Evolutionary conservation across 2,329 filamentous ascomycete genomes (phyloP).

Genomic region (Ceratocystis diversiconidia): DNA sequence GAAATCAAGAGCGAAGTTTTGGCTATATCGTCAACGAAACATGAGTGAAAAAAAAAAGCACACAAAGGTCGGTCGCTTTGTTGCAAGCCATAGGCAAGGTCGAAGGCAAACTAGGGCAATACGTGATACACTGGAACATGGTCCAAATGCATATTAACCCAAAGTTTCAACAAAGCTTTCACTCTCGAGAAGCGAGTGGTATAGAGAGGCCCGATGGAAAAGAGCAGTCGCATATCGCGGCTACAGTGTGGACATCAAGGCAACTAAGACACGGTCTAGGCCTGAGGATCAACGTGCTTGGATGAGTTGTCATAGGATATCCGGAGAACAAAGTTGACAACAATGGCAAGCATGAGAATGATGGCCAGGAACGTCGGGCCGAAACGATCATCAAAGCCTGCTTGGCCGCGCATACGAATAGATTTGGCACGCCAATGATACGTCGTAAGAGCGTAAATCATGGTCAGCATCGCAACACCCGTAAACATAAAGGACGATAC

Average conservation of each 20-base stretch:
- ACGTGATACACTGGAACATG: background rate
- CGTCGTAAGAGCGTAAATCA: constrained; percentile 87
- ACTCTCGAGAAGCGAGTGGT: background rate
- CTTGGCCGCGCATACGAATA: constrained; percentile 80
- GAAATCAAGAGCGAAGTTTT: background rate
- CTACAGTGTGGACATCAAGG: background rate
- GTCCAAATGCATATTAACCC: background rate
- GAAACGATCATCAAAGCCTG: constrained; percentile 91
- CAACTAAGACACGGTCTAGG: background rate
- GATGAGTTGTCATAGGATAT: constrained; percentile 33
- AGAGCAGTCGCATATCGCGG: background rate
- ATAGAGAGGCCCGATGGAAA: background rate
- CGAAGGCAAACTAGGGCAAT: background rate
- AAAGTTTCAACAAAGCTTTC: background rate
- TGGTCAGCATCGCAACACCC: constrained; percentile 80
- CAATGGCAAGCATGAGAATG: constrained; percentile 72
- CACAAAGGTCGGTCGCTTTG: background rate
- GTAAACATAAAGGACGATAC: constrained; percentile 93
- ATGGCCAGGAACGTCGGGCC: constrained; percentile 84
- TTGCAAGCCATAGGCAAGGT: background rate
- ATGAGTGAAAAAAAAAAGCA: background rate
- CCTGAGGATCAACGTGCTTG: constrained; percentile 8
- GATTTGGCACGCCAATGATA: constrained; percentile 96
- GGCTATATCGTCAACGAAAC: constrained; percentile 5
- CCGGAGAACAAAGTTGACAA: constrained; percentile 87